Base-by-base conservation (phyloP, 2,329 filamentous ascomycete species). In the Shiraia sp. region DNA sequence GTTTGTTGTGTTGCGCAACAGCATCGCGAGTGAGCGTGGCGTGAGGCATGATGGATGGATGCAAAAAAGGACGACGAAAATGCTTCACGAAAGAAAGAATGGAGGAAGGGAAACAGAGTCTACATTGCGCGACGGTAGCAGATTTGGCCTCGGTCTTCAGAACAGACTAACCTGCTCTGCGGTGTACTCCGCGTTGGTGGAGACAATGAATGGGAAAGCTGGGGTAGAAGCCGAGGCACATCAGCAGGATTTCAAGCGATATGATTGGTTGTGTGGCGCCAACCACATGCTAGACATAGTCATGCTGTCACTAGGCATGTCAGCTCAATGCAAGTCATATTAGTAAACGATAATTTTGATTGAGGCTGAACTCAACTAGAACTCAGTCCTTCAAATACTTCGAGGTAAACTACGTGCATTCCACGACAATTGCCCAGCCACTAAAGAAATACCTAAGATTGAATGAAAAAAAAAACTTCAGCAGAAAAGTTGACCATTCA, bases 1-100 rank as follows among this genome's bases (percentile, higher is more conserved):
- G 83, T 42, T 79, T 82, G 68, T 85, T 89, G 75, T 92, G 86
- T 68, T 85, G 80, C 49, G 85, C 84, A 56, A 93, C 87, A 68
- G 89, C 72, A 29, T 70, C 75, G 57, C 77, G 76, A 36, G 75
- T 74, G 37, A 77, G 63, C n/a, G 62, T 34, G 31, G 49, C 52
- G 55, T 59, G 57, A 39, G 65, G 55, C 66, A 69, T 69, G 42
- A 33, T 51, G 49, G 41, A 31, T 32, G 26, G 27, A 19, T 29
- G 19, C 14, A 15, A 19, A 45, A 8, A 24, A 16, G 6, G 26
- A 17, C n/a, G 13, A 26, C 39, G 25, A 16, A 9, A 17, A 31
- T 14, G 27, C 14, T 17, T 30, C 9, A 24, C 15, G 37, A 33
- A 10, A 28, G 17, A 22, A 16, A 32, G 10, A n/a, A 25, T 26